Evolutionary conservation across 148 eudicot genomes (phyloP).

Genomic region (Fallopia convolvulus): DNA sequence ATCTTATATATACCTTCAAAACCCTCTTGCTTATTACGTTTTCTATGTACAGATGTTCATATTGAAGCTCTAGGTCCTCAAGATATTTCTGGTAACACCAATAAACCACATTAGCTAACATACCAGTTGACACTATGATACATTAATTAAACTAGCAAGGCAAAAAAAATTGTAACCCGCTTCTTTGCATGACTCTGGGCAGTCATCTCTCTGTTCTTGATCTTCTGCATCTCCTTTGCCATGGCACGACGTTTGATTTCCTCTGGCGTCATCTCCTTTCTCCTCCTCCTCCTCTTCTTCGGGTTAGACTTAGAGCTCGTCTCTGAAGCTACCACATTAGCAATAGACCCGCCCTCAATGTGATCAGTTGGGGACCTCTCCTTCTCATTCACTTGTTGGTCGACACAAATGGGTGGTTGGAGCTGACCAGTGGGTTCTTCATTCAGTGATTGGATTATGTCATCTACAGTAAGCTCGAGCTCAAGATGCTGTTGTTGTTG

Average conservation of each 20-base stretch:
- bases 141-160: too few relatives aligned
- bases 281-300: conserved; percentile 31
- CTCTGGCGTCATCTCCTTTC: conserved; percentile 46
- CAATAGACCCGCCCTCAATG: neutral
- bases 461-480: neutral
- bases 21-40: neutral
- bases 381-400: neutral
- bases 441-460: neutral
- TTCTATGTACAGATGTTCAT: neutral
- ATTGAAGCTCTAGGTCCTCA: neutral
- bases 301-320: conserved; percentile 43
- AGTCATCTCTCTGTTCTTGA: neutral
- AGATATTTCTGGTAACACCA: neutral
- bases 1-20: neutral
- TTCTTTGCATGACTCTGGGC: neutral
- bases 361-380: too few relatives aligned
- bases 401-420: neutral
- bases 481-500: neutral
- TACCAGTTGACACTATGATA: neutral
- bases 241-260: conserved; percentile 23
- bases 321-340: neutral
- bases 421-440: neutral
- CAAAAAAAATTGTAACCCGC: neutral
- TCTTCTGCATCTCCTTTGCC: neutral
- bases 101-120: neutral